Percentiles rank a stretch among this genome's conserved stretches.
Conservation (phyloP, 148 eudicot species). For the Arbutus unedo region DNA sequence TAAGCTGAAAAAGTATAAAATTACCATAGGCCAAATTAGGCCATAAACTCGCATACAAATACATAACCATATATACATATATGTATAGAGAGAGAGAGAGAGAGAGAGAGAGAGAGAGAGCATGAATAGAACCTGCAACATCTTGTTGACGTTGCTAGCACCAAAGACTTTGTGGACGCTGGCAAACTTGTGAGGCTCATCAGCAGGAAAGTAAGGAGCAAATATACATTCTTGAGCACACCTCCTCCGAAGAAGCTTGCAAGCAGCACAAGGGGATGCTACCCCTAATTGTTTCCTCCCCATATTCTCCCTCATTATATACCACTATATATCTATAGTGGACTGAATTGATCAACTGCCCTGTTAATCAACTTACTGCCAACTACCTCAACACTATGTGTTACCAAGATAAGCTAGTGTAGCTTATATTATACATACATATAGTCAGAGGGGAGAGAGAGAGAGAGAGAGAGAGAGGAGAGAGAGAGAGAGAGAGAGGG, state of each 20-base stretch:
- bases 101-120: background rate
- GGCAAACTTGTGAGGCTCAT: conserved; percentile 51
- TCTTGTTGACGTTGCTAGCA: conserved; percentile 25
- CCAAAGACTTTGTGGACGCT: conserved; percentile 60
- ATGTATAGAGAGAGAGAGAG: background rate
- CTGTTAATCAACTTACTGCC: background rate
- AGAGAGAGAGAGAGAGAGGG: too few relatives aligned
- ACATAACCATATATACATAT: too few relatives aligned
- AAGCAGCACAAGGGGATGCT: conserved; percentile 52
- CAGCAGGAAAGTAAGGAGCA: conserved; percentile 52
- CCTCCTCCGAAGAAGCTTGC: conserved; percentile 51
- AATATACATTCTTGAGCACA: conserved; percentile 50
- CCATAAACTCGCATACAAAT: too few relatives aligned
- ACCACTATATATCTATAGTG: background rate
- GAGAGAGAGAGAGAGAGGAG: background rate
- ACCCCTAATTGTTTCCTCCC: conserved; percentile 58
- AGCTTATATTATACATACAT: background rate
- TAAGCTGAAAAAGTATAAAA: too few relatives aligned
- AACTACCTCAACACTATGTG: background rate
- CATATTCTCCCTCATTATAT: conserved; percentile 48
- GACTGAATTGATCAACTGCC: background rate
- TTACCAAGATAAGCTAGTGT: background rate
- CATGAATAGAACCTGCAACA: conserved; percentile 53
- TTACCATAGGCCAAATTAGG: too few relatives aligned
- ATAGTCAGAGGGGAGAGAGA: background rate